Percentiles rank a stretch among this genome's conserved stretches.
These are phyloP conservation scores for Basipetospora chlamydospora DNA, from an alignment of 2,329 filamentous ascomycete species.

Conservation along the genomic window DNA sequence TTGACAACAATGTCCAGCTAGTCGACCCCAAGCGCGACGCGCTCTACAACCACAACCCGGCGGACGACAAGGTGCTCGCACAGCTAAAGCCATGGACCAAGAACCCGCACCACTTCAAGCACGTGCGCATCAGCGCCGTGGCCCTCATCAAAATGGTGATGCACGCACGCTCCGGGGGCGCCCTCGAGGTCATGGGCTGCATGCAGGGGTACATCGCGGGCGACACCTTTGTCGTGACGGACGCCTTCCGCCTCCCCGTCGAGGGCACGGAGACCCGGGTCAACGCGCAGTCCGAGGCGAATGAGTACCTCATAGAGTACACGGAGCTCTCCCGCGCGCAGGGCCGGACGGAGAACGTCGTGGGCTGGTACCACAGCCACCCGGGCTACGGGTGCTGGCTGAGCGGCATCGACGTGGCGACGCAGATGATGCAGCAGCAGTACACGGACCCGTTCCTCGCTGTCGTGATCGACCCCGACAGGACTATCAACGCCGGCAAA, in stretches of 20 bases:
- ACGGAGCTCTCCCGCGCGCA: slow-evolving; percentile 60
- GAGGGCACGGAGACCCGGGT: slow-evolving; percentile 98
- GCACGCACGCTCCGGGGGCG: slow-evolving; percentile 90
- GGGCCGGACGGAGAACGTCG: slow-evolving; percentile 73
- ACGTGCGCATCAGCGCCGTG: slow-evolving; percentile 83
- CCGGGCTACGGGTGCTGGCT: slow-evolving; percentile 98
- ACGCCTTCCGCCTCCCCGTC: slow-evolving; percentile 84
- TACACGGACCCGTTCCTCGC: slow-evolving; percentile 87
- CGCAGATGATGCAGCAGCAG: slow-evolving; percentile 71
- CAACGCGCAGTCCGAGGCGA: slow-evolving; percentile 88
- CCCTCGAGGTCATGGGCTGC: slow-evolving; percentile 89
- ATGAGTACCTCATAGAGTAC: slow-evolving; percentile 92
- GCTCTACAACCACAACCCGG: slow-evolving; percentile 68
- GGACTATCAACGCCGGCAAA: slow-evolving; percentile 85
- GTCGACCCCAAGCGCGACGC: slow-evolving; percentile 80
- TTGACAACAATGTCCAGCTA: slow-evolving; percentile 72
- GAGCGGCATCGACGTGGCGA: slow-evolving; percentile 85
- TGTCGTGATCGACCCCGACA: slow-evolving; percentile 90
- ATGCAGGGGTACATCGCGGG: slow-evolving; percentile 91
- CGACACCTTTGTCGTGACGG: slow-evolving; percentile 80
- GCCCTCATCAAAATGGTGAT: slow-evolving; percentile 98
- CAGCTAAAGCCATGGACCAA: slow-evolving; percentile 58
- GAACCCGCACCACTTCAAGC: slow-evolving; percentile 80
- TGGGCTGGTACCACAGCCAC: slow-evolving; percentile 97
- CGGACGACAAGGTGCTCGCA: slow-evolving; percentile 51